Evolutionary conservation across 2,329 filamentous ascomycete genomes (phyloP).

Genomic region (Fusarium sp.): DNA sequence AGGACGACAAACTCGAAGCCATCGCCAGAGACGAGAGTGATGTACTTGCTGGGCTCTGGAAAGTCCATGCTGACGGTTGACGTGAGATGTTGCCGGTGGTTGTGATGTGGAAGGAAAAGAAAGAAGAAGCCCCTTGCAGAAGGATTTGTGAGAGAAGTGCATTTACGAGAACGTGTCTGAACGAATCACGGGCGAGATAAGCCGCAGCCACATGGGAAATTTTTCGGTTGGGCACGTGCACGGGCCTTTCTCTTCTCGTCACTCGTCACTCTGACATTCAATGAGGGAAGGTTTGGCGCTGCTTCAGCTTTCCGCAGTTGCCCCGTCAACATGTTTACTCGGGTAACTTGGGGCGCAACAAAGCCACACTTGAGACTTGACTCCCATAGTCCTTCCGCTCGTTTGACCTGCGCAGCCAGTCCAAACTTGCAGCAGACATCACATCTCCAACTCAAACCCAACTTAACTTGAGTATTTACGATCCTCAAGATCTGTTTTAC

Average conservation of each 20-base stretch:
- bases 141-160: constrained; percentile 24
- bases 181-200: constrained; percentile 21
- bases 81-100: neutral
- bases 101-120: constrained; percentile 14
- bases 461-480: constrained; percentile 12
- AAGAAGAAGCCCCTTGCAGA: constrained; percentile 15
- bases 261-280: constrained; percentile 23
- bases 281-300: neutral
- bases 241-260: constrained; percentile 27
- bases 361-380: constrained; percentile 40
- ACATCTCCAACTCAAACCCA: constrained; percentile 10
- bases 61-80: constrained; percentile 36
- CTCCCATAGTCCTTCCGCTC: constrained; percentile 36
- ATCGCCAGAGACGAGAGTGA: constrained; percentile 78
- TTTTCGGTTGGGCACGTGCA: constrained; percentile 37
- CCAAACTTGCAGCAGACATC: constrained; percentile 33
- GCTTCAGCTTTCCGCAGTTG: constrained; percentile 42
- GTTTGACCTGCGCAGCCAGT: constrained; percentile 18
- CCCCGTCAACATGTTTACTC: constrained; percentile 49
- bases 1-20: constrained; percentile 79
- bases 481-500: neutral
- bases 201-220: constrained; percentile 22
- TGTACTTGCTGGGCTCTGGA: constrained; percentile 65
- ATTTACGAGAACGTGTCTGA: constrained; percentile 24
- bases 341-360: constrained; percentile 43